Evolutionary conservation across 805 yeast genomes (phyloP).

Genomic region (Cyberlindnera nakhonratchasimensis): DNA sequence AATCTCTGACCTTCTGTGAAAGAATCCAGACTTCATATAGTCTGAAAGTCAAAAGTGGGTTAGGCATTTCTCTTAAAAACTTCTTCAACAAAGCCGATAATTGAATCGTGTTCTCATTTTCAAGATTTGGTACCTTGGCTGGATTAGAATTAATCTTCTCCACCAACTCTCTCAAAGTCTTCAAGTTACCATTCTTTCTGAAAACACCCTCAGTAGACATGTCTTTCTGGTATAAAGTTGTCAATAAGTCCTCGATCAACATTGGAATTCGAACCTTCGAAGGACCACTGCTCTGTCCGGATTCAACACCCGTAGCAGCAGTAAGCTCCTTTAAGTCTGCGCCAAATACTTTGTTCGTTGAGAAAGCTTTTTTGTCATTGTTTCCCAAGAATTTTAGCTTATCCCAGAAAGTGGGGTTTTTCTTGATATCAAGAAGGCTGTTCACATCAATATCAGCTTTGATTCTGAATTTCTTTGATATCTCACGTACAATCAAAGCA

Average conservation of each 20-base stretch:
- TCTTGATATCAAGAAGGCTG: constrained; percentile 32
- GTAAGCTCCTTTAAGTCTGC: constrained; percentile 67
- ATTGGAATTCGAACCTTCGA: constrained; percentile 76
- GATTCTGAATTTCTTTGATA: constrained; percentile 28
- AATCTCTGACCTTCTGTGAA: constrained; percentile 53
- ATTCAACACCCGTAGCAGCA: constrained; percentile 70
- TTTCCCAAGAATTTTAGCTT: constrained; percentile 30
- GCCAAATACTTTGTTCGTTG: constrained; percentile 62
- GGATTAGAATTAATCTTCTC: constrained; percentile 74
- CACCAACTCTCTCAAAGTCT: constrained; percentile 68
- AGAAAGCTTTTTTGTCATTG: constrained; percentile 23
- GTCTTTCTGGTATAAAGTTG: constrained; percentile 83
- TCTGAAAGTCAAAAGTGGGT: constrained; percentile 75
- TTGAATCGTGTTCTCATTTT: constrained; percentile 81
- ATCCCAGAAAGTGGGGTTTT: constrained; percentile 43
- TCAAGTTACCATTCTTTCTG: constrained; percentile 93
- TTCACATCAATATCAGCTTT: constrained; percentile 36
- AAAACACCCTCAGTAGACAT: constrained; percentile 95
- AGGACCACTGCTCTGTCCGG: constrained; percentile 83
- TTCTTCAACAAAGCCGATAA: constrained; percentile 89
- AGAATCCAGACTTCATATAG: constrained; percentile 77
- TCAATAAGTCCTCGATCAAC: constrained; percentile 79
- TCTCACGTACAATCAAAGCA: constrained; percentile 43
- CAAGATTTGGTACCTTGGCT: constrained; percentile 62
- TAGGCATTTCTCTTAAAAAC: constrained; percentile 89